phyloP scores from a whole-genome alignment of 2,329 filamentous ascomycete species.

The Pseudogymnoascus sp. region DNA sequence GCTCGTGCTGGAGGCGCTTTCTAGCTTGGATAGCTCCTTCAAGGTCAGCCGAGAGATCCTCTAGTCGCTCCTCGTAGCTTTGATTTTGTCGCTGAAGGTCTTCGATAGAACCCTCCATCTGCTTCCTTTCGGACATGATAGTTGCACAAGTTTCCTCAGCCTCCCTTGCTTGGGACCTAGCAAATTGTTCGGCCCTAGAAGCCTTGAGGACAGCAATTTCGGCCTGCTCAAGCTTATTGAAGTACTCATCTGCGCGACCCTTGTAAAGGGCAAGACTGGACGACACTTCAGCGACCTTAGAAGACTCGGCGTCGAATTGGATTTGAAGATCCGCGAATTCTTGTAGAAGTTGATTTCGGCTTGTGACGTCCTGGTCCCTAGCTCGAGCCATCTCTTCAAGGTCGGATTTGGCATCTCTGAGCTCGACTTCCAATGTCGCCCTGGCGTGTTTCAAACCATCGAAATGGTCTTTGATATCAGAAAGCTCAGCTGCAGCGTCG shows the following conservation, averaged over 20 bases:
- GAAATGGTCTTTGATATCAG: conserved; percentile 77
- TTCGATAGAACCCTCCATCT: conserved; percentile 79
- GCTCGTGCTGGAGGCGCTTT: conserved; percentile 90
- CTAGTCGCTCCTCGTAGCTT: conserved; percentile 79
- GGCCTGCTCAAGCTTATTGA: conserved; percentile 91
- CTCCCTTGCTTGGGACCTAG: conserved; percentile 79
- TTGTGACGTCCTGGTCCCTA: conserved; percentile 79
- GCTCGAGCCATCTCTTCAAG: conserved; percentile 70
- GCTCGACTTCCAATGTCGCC: conserved; percentile 71
- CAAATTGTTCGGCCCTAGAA: conserved; percentile 84
- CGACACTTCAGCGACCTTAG: conserved; percentile 73
- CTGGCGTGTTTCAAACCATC: conserved; percentile 81
- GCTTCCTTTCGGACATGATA: conserved; percentile 85
- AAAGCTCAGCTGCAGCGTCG: conserved; percentile 73
- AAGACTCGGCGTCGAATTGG: conserved; percentile 79
- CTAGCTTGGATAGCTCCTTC: conserved; percentile 80
- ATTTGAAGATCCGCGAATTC: conserved; percentile 94
- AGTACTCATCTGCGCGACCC: conserved; percentile 88
- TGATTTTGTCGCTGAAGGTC: conserved; percentile 86
- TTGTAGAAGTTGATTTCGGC: conserved; percentile 77
- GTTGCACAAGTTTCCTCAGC: conserved; percentile 84
- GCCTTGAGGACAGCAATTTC: conserved; percentile 94
- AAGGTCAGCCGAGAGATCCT: conserved; percentile 85
- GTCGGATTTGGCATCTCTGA: conserved; percentile 76
- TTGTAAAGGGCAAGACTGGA: conserved; percentile 86